A percentile compares a stretch with the other conserved stretches of the same genome.
These are phyloP conservation scores for Tetraselmis chui DNA, from an alignment of 139 green algal genomes.

Conservation along the genomic window DNA sequence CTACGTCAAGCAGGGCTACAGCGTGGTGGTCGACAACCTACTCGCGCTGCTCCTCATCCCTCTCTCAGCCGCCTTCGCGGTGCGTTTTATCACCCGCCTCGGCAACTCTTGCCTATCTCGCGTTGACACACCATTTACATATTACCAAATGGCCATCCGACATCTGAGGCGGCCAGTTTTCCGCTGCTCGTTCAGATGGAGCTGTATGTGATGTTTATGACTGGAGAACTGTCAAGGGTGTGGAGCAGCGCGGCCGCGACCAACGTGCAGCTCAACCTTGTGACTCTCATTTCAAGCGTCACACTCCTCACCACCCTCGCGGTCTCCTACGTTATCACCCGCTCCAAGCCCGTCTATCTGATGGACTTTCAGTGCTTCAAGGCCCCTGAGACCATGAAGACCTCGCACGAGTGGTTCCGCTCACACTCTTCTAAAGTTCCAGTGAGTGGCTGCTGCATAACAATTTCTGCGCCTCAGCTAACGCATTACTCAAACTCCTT, in stretches of 20 bases:
- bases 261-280: slow-evolving; percentile 84
- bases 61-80: slow-evolving; percentile 45
- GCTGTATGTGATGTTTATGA: slow-evolving; percentile 67
- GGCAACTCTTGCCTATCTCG: slow-evolving; percentile 5
- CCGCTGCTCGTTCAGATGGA: slow-evolving; percentile 70
- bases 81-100: slow-evolving; percentile 3
- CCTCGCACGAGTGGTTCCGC: slow-evolving; percentile 29
- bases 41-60: slow-evolving; percentile 60
- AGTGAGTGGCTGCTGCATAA: too few species aligned
- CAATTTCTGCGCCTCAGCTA: too few species aligned
- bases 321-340: slow-evolving; percentile 61
- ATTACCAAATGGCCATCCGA: too few species aligned
- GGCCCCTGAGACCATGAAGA: slow-evolving; percentile 46
- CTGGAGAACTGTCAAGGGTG: slow-evolving; percentile 60
- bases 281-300: slow-evolving; percentile 34
- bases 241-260: slow-evolving; percentile 61
- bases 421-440: neutral
- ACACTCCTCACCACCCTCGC: slow-evolving; percentile 51
- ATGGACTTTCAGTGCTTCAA: slow-evolving; percentile 80
- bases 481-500: too few species aligned
- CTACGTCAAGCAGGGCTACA: slow-evolving; percentile 86
- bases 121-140: too few species aligned
- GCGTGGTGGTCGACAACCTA: slow-evolving; percentile 54
- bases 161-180: too few species aligned
- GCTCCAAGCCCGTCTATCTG: slow-evolving; percentile 82